Base-by-base conservation (phyloP, 2,329 filamentous ascomycete species). In the Chrysoporthe austroafricana region DNA sequence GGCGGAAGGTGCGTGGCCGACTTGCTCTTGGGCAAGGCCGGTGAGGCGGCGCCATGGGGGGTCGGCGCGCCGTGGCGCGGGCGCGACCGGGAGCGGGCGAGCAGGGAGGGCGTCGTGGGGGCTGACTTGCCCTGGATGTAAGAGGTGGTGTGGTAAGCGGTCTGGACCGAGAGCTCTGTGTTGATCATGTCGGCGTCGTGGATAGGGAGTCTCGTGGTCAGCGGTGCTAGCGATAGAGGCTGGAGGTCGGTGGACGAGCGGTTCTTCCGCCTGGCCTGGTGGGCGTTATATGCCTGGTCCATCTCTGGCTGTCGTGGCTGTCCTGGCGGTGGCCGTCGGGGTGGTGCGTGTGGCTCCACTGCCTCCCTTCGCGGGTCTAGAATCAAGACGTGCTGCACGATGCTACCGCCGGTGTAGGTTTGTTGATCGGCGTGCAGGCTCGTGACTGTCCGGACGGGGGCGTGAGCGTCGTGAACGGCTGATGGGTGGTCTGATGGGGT, bases 51-150 rank as follows among this genome's bases (percentile, higher is more conserved):
- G 56, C 75, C 73, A 13, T 80, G 76, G 46, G 67, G 80, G 80
- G 54, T 82, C 79, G 80, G 4, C 32, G 52, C 50, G 58, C 46
- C 61, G 36, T 83, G 84, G 59, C 81, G 79, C 34, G 83, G 79
- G 48, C 81, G 81, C 7, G 84, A 84, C 32, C 85, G 84, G 7
- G 86, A 87, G 66, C 83, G 85, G 26, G 86, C 85, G 56, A 91
- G 82, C 39, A 91, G 84, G 32, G 87, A 84, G 8, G 89, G 89
- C 2, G 89, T 90, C 1, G 87, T 86, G 5, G 89, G 88, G 1
- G 87, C 86, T 32, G 89, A 89, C 73, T 85, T 86, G 72, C 84
- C 85, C 74, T 88, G 83, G 18, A 90, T 81, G 73, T 90, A 90
- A 21, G 86, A 89, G 26, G 79, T 75, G 65, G 79, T 80, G 71